Conservation (phyloP, 768 basidiomycete species). For the Phylloporus scabripes region DNA sequence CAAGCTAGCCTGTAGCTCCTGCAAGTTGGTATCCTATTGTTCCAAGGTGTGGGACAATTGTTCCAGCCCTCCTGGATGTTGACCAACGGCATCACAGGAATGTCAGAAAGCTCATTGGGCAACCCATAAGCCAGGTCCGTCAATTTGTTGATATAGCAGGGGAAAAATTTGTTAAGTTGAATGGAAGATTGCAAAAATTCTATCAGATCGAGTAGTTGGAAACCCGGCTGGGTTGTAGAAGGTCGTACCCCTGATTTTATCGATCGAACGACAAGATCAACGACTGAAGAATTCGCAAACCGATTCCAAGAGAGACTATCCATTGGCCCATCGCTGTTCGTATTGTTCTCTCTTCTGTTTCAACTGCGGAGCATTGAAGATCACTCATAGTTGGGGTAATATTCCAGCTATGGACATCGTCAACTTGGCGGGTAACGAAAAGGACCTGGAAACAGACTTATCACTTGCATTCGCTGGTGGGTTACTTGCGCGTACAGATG, state of each 20-base stretch:
- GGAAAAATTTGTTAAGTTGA: background rate
- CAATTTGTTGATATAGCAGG: background rate
- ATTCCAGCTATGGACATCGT: slow-evolving; percentile 32
- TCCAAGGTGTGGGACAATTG: slow-evolving; percentile 25
- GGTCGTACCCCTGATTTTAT: slow-evolving; percentile 21
- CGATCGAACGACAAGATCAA: slow-evolving; percentile 1
- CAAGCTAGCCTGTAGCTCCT: slow-evolving; percentile 25
- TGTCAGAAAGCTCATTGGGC: slow-evolving; percentile 41
- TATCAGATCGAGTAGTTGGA: slow-evolving; percentile 17
- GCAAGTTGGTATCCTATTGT: slow-evolving; percentile 42
- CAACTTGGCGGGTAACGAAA: slow-evolving; percentile 23
- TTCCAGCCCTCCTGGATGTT: background rate
- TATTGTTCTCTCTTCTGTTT: background rate
- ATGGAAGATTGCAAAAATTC: slow-evolving; percentile 21
- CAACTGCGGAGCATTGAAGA: background rate
- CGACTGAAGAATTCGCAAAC: slow-evolving; percentile 6
- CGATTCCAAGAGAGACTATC: slow-evolving; percentile 24
- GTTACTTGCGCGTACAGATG: background rate
- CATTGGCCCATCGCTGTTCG: slow-evolving; percentile 23
- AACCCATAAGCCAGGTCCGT: slow-evolving; percentile 34
- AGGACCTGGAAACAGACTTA: slow-evolving; percentile 12
- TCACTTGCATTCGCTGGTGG: slow-evolving; percentile 24
- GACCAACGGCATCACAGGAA: slow-evolving; percentile 19
- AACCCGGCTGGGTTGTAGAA: slow-evolving; percentile 20
- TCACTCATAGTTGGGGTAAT: slow-evolving; percentile 29